Evolutionary conservation across 306 rosid genomes (phyloP).

Genomic region (Alnus glutinosa): DNA sequence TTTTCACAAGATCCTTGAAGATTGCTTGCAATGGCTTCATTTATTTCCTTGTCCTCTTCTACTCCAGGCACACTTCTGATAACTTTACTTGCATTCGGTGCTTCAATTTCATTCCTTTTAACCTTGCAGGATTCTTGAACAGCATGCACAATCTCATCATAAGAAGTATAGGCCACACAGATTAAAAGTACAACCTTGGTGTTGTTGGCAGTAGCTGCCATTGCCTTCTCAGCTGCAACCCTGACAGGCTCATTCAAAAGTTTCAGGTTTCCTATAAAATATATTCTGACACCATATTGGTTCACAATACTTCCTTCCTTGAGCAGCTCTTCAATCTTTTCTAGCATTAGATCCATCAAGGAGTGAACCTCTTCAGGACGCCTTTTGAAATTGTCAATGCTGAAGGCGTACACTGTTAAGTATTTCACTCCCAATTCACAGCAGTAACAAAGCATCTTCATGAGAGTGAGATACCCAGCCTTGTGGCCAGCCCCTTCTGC

Average conservation of each 20-base stretch:
- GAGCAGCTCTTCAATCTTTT: conserved; percentile 64
- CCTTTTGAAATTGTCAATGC: conserved; percentile 80
- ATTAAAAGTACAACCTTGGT: conserved; percentile 47
- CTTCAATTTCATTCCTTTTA: conserved; percentile 45
- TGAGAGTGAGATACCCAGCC: conserved; percentile 61
- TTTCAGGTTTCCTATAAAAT: conserved; percentile 65
- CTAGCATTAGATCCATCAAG: conserved; percentile 73
- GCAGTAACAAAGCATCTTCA: conserved; percentile 57
- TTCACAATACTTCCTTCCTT: conserved; percentile 48
- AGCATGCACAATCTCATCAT: conserved; percentile 66
- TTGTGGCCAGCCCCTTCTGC: conserved; percentile 58
- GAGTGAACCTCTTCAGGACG: conserved; percentile 53
- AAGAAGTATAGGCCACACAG: conserved; percentile 69
- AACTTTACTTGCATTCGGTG: conserved; percentile 20
- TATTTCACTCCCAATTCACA: conserved; percentile 73
- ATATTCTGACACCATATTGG: conserved; percentile 57
- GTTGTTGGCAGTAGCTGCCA: conserved; percentile 64
- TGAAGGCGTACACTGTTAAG: conserved; percentile 75
- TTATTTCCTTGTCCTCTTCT: conserved; percentile 24
- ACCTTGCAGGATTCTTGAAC: conserved; percentile 58
- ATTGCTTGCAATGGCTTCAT: conserved; percentile 27
- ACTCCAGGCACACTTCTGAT: conserved; percentile 31
- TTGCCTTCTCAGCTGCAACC: conserved; percentile 62
- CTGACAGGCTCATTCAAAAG: conserved; percentile 56
- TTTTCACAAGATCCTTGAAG: conserved; percentile 31